Evolutionary conservation across 2,329 filamentous ascomycete genomes (phyloP).

Genomic region (Beauveria rudraprayagi): DNA sequence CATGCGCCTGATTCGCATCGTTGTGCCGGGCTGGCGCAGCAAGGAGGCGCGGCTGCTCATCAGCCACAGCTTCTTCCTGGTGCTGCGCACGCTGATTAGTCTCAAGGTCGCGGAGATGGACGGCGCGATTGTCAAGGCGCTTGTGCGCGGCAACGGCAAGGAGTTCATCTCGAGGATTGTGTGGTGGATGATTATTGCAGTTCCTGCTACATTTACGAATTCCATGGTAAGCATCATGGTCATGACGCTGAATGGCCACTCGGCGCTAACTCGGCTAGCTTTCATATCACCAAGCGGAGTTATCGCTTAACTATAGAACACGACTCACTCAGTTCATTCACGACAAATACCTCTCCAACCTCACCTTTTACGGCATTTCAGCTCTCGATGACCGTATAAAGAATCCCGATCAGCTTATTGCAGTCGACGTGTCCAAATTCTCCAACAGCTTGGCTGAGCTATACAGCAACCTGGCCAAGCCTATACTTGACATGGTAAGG

Average conservation of each 20-base stretch:
- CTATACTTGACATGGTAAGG: constrained; percentile 77
- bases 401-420: constrained; percentile 95
- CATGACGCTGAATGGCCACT: neutral
- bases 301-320: constrained; percentile 87
- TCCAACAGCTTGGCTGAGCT: constrained; percentile 90
- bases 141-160: constrained; percentile 84
- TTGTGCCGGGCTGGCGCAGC: constrained; percentile 82
- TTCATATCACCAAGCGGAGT: constrained; percentile 92
- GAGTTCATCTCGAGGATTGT: constrained; percentile 83
- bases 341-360: constrained; percentile 89
- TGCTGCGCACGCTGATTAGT: constrained; percentile 84
- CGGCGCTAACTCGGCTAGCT: constrained; percentile 44
- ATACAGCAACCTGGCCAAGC: constrained; percentile 94
- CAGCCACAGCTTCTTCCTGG: constrained; percentile 88
- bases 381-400: constrained; percentile 96
- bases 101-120: constrained; percentile 95
- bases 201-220: constrained; percentile 96
- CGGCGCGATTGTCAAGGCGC: constrained; percentile 80
- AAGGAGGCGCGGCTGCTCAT: constrained; percentile 80
- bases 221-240: constrained; percentile 67
- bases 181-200: constrained; percentile 97
- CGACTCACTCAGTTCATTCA: constrained; percentile 92
- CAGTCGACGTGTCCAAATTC: constrained; percentile 93
- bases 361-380: constrained; percentile 96
- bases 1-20: constrained; percentile 71